Evolutionary conservation across 257 asterid species (phyloP).

Genomic region (Capsicum chinense): DNA sequence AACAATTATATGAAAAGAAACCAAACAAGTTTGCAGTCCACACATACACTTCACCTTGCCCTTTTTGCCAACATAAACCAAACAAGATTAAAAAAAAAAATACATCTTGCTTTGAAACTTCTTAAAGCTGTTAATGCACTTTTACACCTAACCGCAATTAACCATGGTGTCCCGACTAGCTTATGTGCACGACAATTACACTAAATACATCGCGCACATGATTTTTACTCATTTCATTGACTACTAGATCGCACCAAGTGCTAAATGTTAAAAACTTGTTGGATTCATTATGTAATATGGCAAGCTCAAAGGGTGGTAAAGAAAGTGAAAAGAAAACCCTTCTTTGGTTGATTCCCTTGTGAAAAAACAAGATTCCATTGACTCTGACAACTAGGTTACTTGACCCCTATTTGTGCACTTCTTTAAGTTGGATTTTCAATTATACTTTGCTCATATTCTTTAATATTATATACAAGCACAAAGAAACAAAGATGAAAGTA

Average conservation of each 20-base stretch:
- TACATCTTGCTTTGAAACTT: not conserved
- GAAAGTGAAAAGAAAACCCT: not conserved
- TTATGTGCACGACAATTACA: not conserved
- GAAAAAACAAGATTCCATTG: not conserved
- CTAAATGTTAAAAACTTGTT: not conserved
- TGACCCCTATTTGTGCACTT: not conserved
- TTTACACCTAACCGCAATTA: not conserved
- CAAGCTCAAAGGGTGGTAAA: not conserved
- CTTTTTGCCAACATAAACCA: not conserved
- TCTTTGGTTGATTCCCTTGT: not conserved
- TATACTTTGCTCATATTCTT: not conserved
- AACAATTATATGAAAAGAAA: not conserved
- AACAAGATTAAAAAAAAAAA: not conserved
- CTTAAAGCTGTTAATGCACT: not conserved
- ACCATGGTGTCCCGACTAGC: not conserved
- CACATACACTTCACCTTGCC: constrained; percentile 9
- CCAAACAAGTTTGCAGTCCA: not conserved
- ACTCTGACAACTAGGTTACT: not conserved
- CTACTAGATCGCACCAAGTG: not conserved
- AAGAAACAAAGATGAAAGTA: too few relatives aligned
- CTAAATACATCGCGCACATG: not conserved
- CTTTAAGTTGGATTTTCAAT: constrained; percentile 2
- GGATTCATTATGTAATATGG: not conserved
- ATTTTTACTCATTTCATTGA: not conserved
- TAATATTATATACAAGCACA: not conserved